These are phyloP conservation scores for Globisporangium okanoganense DNA, from an alignment of 352 stramenopile species.

Conservation along the genomic window DNA sequence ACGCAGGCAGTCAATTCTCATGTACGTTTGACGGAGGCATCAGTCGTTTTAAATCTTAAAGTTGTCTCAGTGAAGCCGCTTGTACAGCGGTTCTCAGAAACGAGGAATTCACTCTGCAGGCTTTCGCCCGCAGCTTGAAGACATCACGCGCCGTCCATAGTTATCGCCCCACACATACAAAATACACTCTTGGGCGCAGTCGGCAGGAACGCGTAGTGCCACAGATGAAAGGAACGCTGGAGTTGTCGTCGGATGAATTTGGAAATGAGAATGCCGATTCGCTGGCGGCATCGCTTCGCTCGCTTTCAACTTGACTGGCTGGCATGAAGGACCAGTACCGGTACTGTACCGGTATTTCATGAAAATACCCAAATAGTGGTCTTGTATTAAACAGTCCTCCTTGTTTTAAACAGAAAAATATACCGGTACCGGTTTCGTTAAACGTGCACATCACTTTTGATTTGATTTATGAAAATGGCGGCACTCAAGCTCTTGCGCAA, in stretches of 20 bases:
- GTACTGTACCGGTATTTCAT: too few species aligned
- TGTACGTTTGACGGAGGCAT: conserved; percentile 36
- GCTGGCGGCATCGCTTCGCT: too few species aligned
- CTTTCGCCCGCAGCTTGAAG: conserved; percentile 52
- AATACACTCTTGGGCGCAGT: too few species aligned
- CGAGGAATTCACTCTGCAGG: conserved; percentile 87
- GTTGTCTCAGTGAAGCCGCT: conserved; percentile 87
- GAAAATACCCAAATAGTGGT: too few species aligned
- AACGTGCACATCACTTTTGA: neutral
- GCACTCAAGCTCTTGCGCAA: conserved; percentile 19
- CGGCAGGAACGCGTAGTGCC: too few species aligned
- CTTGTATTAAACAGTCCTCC: too few species aligned
- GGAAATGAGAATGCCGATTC: too few species aligned
- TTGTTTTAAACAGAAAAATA: too few species aligned
- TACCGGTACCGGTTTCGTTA: too few species aligned
- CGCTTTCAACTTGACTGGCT: too few species aligned
- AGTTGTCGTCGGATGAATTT: too few species aligned
- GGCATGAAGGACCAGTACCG: too few species aligned
- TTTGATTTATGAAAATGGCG: conserved; percentile 3
- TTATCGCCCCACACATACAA: neutral
- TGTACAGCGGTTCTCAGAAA: conserved; percentile 88
- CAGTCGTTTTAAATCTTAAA: conserved; percentile 73
- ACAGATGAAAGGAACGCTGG: neutral
- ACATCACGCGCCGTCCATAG: conserved; percentile 58
- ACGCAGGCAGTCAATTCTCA: conserved; percentile 4